phyloP scores from a whole-genome alignment of 768 basidiomycete genomes.

The Auriscalpium vulgare region DNA sequence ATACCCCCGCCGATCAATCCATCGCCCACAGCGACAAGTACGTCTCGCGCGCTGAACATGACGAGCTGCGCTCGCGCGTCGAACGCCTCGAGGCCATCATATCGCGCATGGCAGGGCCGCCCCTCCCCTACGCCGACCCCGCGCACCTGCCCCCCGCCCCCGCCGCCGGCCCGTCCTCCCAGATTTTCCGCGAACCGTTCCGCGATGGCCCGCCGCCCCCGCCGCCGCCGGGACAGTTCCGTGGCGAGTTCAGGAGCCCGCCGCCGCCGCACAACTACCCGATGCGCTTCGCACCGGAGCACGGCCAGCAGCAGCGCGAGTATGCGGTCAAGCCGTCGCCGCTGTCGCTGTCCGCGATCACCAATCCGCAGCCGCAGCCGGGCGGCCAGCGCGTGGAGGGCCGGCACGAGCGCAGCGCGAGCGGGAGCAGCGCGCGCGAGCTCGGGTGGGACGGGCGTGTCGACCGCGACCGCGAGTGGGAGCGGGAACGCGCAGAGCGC shows the following conservation, averaged over 20 bases:
- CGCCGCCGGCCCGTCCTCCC: not conserved
- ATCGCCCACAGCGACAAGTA: constrained; percentile 58
- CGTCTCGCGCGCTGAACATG: constrained; percentile 69
- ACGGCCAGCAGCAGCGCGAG: not conserved
- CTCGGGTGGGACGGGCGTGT: too few relatives aligned
- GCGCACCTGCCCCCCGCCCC: not conserved
- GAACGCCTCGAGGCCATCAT: constrained; percentile 53
- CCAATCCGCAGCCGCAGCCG: not conserved
- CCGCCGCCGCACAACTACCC: not conserved
- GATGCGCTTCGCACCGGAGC: not conserved
- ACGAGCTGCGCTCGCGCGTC: constrained; percentile 61
- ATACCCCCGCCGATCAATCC: too few relatives aligned
- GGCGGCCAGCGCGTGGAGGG: too few relatives aligned
- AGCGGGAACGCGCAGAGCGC: too few relatives aligned
- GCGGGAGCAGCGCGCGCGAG: too few relatives aligned
- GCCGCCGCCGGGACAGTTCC: not conserved
- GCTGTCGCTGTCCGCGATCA: constrained; percentile 4
- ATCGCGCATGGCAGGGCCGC: constrained; percentile 22
- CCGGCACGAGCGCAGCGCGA: too few relatives aligned
- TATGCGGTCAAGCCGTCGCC: not conserved
- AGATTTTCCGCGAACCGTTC: constrained; percentile 2
- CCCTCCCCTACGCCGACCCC: not conserved
- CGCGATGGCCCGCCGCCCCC: constrained; percentile 3
- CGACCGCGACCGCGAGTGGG: too few relatives aligned
- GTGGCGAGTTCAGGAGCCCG: not conserved